A percentile compares a stretch with the other conserved stretches of the same genome.
Evolutionary conservation across 2,329 filamentous ascomycete species (phyloP).

Genomic region (Ophidiomyces ophidiicola): DNA sequence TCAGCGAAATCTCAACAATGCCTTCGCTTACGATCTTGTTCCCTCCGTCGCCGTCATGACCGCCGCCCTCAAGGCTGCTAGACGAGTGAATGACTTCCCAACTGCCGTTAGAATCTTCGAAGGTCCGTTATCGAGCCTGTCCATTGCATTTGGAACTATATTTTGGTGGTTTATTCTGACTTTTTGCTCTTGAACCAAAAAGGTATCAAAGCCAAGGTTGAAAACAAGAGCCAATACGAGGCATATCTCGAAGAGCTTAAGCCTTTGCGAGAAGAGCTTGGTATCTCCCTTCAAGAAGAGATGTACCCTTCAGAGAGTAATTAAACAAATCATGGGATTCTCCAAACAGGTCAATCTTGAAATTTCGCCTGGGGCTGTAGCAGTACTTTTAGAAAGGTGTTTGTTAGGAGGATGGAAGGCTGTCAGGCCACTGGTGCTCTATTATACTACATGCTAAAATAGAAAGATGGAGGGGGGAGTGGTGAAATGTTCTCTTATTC

Average conservation of each 20-base stretch:
- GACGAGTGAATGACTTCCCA: constrained; percentile 95
- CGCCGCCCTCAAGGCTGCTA: constrained; percentile 83
- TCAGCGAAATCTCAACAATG: constrained; percentile 95
- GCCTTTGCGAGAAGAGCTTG: constrained; percentile 83
- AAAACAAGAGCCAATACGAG: constrained; percentile 98
- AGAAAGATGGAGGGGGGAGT: background rate
- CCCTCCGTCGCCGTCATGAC: constrained; percentile 82
- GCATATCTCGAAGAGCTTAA: constrained; percentile 85
- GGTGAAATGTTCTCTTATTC: constrained; percentile 1
- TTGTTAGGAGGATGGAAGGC: constrained; percentile 4
- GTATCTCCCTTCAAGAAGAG: constrained; percentile 80
- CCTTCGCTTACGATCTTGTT: constrained; percentile 99
- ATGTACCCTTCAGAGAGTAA: constrained; percentile 58
- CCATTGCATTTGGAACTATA: background rate
- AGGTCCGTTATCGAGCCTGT: constrained; percentile 49
- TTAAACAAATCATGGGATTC: constrained; percentile 13
- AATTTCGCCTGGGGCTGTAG: constrained; percentile 4
- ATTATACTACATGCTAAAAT: constrained; percentile 4
- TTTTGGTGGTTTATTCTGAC: constrained; percentile 1
- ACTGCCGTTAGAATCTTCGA: constrained; percentile 98
- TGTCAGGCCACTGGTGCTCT: constrained; percentile 1
- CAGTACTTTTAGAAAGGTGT: constrained; percentile 8
- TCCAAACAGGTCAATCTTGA: background rate
- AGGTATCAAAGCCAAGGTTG: constrained; percentile 99
- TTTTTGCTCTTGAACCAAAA: constrained; percentile 13